phyloP scores from a whole-genome alignment of 2,329 filamentous ascomycete species.

The Penicillium sp. region DNA sequence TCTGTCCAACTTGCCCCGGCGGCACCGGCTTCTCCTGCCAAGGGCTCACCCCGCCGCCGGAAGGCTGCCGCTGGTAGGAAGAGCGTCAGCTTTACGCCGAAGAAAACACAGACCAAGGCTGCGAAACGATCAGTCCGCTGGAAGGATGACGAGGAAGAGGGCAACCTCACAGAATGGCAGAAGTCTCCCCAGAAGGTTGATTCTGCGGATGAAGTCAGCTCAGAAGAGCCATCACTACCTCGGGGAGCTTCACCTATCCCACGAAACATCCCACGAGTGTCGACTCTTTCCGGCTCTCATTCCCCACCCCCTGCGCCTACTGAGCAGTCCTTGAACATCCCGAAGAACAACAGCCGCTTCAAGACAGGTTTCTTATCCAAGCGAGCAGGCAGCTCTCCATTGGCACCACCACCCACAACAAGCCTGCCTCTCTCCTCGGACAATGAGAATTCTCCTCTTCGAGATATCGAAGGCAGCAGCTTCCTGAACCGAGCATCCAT shows the following conservation, averaged over 20 bases:
- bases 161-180: slow-evolving; percentile 85
- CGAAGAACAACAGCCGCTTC: slow-evolving; percentile 75
- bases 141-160: slow-evolving; percentile 88
- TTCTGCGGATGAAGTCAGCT: slow-evolving; percentile 61
- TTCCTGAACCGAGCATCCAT: slow-evolving; percentile 53
- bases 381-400: slow-evolving; percentile 67
- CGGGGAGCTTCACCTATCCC: slow-evolving; percentile 56
- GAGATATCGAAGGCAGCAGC: slow-evolving; percentile 56
- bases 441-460: slow-evolving; percentile 59
- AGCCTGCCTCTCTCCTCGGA: slow-evolving; percentile 62
- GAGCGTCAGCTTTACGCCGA: slow-evolving; percentile 78
- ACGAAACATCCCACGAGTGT: slow-evolving; percentile 49
- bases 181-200: slow-evolving; percentile 78
- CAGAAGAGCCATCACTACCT: slow-evolving; percentile 54
- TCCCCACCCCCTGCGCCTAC: slow-evolving; percentile 63
- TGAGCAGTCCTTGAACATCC: slow-evolving; percentile 63
- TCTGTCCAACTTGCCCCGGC: slow-evolving; percentile 37
- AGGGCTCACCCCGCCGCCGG: slow-evolving; percentile 78
- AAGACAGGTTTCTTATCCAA: slow-evolving; percentile 85
- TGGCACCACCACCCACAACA: slow-evolving; percentile 62
- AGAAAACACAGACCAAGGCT: slow-evolving; percentile 66
- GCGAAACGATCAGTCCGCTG: slow-evolving; percentile 83
- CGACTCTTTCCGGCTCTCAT: slow-evolving; percentile 50
- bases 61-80: slow-evolving; percentile 69
- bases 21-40: slow-evolving; percentile 65